Evolutionary conservation across 2,329 filamentous ascomycete genomes (phyloP).

Genomic region (Alternaria gaisen): DNA sequence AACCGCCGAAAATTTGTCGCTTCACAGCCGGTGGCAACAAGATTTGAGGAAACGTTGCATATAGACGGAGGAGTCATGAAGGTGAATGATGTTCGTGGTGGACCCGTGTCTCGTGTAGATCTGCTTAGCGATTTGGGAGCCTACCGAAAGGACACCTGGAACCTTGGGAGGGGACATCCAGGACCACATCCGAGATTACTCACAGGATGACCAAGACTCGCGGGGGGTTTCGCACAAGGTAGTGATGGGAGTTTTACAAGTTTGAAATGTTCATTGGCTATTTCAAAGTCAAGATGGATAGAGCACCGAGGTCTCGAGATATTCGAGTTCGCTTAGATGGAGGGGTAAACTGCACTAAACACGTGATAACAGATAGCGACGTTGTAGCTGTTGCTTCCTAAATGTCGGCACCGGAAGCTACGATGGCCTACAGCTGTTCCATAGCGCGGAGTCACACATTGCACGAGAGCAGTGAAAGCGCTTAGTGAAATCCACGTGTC

Average conservation of each 20-base stretch:
- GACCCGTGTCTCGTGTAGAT: constrained; percentile 8
- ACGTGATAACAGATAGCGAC: constrained; percentile 10
- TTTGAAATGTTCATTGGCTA: background rate
- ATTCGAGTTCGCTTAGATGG: constrained; percentile 16
- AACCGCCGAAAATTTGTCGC: background rate
- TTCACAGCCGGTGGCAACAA: background rate
- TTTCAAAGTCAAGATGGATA: background rate
- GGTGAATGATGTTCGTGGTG: constrained; percentile 4
- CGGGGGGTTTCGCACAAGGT: background rate
- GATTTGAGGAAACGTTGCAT: constrained; percentile 13
- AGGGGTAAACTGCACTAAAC: constrained; percentile 13
- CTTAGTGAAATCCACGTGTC: constrained; percentile 41
- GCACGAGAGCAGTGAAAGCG: background rate
- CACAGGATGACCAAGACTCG: background rate
- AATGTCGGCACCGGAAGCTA: background rate
- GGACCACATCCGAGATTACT: background rate
- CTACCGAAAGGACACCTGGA: constrained; percentile 17
- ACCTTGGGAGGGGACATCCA: background rate
- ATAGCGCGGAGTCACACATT: constrained; percentile 13
- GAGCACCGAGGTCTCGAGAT: background rate
- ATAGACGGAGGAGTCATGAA: constrained; percentile 11
- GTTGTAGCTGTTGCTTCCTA: background rate
- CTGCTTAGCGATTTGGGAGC: constrained; percentile 6
- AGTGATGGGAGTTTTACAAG: background rate
- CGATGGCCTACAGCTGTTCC: constrained; percentile 7